Base-by-base conservation (phyloP, 257 asterid genomes). In the Capsicum baccatum region DNA sequence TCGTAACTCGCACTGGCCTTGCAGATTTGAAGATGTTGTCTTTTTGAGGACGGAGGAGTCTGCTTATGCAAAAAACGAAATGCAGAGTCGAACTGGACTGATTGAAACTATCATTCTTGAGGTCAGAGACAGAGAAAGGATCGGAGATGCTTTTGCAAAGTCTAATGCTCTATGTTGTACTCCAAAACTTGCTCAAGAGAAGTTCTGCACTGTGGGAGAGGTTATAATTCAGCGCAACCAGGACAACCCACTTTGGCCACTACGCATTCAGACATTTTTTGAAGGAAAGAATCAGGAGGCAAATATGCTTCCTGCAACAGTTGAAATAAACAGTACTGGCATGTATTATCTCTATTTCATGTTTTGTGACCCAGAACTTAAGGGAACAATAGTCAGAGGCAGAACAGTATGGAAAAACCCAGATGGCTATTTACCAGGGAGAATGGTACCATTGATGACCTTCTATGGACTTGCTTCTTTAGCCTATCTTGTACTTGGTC, bases 371-470 rank as follows among this genome's bases (percentile, higher is more conserved):
- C 91, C 88, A 35, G 80, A 85, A 52, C 89, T 89, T 54, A 82
- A 80, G 59, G 91, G 91, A 60, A 89, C 89, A 3, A 83, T 80
- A 37, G 68, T 89, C n/a, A 86, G 84, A 42, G 91, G 91, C 9
- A 85, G 86, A 83, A 86, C 88, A 47, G 62, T 89, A 66, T 89
- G 91, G 91, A 85, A 85, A 81, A 89, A 86, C 66, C 91, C 89
- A 16, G 87, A 85, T 11, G 91, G 91, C 58, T 89, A 89, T 80
- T 83, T 89, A 83, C 91, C 89, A 0, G 91, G 91, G 74, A 88
- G 87, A 85, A 88, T 88, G 91, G 85, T 80, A 16, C 88, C 91
- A 13, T 59, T 89, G 54, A 83, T 89, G 91, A 89, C 85, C 26
- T 86, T 86, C 54, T 83, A 63, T 71, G 91, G 89, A 35, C 59